Evolutionary conservation across 169 alveolate species (phyloP).

Genomic region (Amoebophrya sp.): DNA sequence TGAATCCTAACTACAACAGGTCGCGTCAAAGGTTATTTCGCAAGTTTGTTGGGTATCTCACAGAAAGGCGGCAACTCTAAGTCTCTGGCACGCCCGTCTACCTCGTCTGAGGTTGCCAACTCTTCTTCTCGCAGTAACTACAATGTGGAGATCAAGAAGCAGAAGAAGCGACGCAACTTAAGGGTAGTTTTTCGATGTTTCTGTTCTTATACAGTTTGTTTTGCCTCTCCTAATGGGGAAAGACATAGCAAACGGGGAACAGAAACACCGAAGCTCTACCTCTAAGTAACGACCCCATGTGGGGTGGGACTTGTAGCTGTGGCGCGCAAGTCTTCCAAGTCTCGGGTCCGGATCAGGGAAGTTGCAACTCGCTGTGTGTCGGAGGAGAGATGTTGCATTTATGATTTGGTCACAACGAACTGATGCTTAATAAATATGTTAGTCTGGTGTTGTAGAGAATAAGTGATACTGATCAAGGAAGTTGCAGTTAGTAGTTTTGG

Average conservation of each 20-base stretch:
- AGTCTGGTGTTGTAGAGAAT: not conserved
- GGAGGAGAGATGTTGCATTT: not conserved
- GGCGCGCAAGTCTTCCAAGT: not conserved
- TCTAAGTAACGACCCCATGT: not conserved
- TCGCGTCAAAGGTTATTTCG: not conserved
- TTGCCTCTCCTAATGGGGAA: not conserved
- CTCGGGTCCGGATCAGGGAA: not conserved
- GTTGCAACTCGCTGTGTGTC: not conserved
- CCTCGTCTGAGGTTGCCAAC: not conserved
- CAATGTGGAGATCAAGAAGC: not conserved
- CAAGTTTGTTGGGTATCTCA: not conserved
- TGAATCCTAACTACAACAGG: not conserved
- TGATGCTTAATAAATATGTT: not conserved
- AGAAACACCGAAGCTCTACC: not conserved
- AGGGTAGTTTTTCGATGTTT: not conserved
- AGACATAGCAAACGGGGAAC: not conserved
- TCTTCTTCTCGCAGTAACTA: not conserved
- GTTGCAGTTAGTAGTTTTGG: not conserved
- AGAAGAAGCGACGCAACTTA: not conserved
- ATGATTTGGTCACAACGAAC: not conserved
- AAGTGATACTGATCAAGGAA: not conserved
- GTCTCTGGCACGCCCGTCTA: not conserved
- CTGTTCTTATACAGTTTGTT: not conserved
- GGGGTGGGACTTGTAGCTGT: not conserved
- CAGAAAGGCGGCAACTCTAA: not conserved